Percentiles rank a stretch among this genome's conserved stretches.
phyloP scores from a whole-genome alignment of 371 early-diverging fungal species.

The Mortierella sp. region DNA sequence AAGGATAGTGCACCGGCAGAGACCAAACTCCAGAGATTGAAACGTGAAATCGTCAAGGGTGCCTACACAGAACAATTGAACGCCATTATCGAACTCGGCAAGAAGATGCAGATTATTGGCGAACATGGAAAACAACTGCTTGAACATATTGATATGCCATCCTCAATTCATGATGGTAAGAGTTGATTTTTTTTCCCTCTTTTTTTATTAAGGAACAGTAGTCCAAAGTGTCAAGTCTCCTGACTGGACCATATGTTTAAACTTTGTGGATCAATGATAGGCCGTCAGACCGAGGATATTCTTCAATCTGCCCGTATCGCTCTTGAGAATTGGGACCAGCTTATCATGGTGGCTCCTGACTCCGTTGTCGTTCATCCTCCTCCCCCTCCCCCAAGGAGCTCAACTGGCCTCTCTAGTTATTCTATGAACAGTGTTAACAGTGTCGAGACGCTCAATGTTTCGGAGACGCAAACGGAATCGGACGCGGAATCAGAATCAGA shows the following conservation, averaged over 20 bases:
- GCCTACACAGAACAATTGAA: slow-evolving; percentile 49
- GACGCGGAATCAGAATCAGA: slow-evolving; percentile 28
- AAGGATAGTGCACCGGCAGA: slow-evolving; percentile 34
- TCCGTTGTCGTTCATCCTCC: slow-evolving; percentile 49
- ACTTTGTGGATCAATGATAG: slow-evolving; percentile 6
- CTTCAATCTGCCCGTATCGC: slow-evolving; percentile 46
- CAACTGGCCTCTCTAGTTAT: slow-evolving; percentile 10
- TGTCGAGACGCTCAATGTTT: slow-evolving; percentile 28
- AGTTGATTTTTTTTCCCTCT: background rate
- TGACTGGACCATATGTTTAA: background rate
- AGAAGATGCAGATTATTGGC: slow-evolving; percentile 55
- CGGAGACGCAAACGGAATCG: slow-evolving; percentile 15
- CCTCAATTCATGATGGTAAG: slow-evolving; percentile 27
- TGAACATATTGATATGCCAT: slow-evolving; percentile 45
- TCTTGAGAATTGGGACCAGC: slow-evolving; percentile 48
- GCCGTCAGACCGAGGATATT: slow-evolving; percentile 50
- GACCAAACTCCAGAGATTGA: slow-evolving; percentile 39
- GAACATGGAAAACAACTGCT: slow-evolving; percentile 51
- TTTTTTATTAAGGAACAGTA: background rate
- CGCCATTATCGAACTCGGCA: slow-evolving; percentile 49
- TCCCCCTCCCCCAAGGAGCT: slow-evolving; percentile 26
- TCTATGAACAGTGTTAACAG: slow-evolving; percentile 11
- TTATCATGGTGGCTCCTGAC: slow-evolving; percentile 35
- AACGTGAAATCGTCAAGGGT: slow-evolving; percentile 47
- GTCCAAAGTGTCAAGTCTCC: too few species aligned